Percentiles rank a stretch among this genome's conserved stretches.
Evolutionary conservation across 306 rosid genomes (phyloP).

Genomic region (Lithocarpus polystachyus): DNA sequence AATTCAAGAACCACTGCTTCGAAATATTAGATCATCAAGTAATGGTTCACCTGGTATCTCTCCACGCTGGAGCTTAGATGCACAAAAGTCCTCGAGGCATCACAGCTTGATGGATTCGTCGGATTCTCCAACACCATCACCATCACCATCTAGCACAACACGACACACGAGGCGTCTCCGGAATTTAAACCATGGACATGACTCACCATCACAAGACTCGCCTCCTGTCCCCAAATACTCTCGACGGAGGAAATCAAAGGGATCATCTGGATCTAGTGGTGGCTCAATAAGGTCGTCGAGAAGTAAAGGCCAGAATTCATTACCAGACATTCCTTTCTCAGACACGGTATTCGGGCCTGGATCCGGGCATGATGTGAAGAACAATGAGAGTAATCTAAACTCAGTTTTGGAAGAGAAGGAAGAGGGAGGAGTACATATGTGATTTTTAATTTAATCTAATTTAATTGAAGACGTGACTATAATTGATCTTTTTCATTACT

Average conservation of each 20-base stretch:
- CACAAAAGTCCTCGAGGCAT: constrained; percentile 44
- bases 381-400: constrained; percentile 1
- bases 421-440: background rate
- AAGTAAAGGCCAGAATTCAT: constrained; percentile 47
- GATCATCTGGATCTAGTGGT: constrained; percentile 38
- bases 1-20: constrained; percentile 12
- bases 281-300: constrained; percentile 42
- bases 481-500: constrained; percentile 1
- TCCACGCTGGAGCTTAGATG: constrained; percentile 26
- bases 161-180: constrained; percentile 41
- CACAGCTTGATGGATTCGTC: constrained; percentile 38
- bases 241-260: constrained; percentile 55
- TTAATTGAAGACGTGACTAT: constrained; percentile 1
- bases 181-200: constrained; percentile 29
- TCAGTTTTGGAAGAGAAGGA: constrained; percentile 18
- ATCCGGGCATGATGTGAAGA: constrained; percentile 14
- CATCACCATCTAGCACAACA: constrained; percentile 18
- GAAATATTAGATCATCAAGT: background rate
- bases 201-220: constrained; percentile 26
- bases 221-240: constrained; percentile 42
- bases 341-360: constrained; percentile 27
- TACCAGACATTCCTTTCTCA: constrained; percentile 40
- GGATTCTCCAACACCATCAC: constrained; percentile 18
- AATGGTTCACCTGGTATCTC: constrained; percentile 23
- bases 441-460: constrained; percentile 5